These are phyloP conservation scores for Lepidium didymum DNA, from an alignment of 345 rosid genomes.

Conservation along the genomic window DNA sequence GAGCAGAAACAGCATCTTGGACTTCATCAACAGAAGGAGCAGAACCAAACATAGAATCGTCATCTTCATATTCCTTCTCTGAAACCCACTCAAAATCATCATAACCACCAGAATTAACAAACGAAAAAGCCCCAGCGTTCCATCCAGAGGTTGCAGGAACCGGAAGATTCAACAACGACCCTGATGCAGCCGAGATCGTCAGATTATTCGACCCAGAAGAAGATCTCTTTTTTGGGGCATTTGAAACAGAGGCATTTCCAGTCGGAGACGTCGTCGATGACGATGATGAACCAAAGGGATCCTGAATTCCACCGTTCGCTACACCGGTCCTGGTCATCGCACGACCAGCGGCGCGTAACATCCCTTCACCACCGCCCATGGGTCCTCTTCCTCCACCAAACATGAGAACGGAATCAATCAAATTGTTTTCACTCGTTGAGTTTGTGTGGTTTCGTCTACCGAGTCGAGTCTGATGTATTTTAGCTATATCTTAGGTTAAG, in stretches of 20 bases:
- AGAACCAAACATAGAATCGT: slow-evolving; percentile 44
- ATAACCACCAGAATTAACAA: slow-evolving; percentile 20
- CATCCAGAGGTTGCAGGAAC: slow-evolving; percentile 31
- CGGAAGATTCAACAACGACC: slow-evolving; percentile 34
- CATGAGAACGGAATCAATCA: slow-evolving; percentile 20
- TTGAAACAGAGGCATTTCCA: slow-evolving; percentile 26
- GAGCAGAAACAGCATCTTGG: slow-evolving; percentile 67
- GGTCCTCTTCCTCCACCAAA: slow-evolving; percentile 55
- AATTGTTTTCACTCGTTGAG: slow-evolving; percentile 10
- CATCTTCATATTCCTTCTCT: slow-evolving; percentile 47
- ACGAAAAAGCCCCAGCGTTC: slow-evolving; percentile 29
- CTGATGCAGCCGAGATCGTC: slow-evolving; percentile 34
- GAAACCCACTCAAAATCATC: slow-evolving; percentile 78
- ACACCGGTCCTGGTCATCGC: slow-evolving; percentile 38
- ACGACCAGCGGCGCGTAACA: slow-evolving; percentile 47
- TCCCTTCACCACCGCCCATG: slow-evolving; percentile 47
- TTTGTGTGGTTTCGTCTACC: slow-evolving; percentile 9
- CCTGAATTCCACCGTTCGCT: slow-evolving; percentile 40
- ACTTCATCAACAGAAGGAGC: slow-evolving; percentile 88
- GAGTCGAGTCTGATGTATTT: neutral
- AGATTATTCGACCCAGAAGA: slow-evolving; percentile 25
- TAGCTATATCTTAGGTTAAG: neutral
- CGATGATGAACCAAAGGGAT: slow-evolving; percentile 41
- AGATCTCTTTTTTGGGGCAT: slow-evolving; percentile 28
- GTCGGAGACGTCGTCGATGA: slow-evolving; percentile 23